A percentile compares a stretch with the other conserved stretches of the same genome.
Conservation (phyloP, 768 basidiomycete species). For the Tylopilus felleus region DNA sequence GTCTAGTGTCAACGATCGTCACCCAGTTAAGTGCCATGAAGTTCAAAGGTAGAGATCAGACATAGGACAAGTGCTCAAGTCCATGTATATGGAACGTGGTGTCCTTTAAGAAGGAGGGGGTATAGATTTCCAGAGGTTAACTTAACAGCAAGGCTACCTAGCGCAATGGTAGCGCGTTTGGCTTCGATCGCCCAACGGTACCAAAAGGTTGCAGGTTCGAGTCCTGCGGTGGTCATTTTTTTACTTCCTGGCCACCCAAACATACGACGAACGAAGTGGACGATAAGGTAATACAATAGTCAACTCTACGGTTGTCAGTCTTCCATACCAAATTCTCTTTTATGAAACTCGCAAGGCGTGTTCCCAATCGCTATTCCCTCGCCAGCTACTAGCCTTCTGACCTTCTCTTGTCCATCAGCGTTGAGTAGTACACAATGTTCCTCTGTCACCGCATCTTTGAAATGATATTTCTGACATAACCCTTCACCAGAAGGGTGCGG, state of each 20-base stretch:
- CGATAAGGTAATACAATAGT: background rate
- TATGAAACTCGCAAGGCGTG: constrained; percentile 62
- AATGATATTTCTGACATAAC: constrained; percentile 61
- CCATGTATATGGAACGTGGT: background rate
- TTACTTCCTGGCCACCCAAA: background rate
- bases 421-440: constrained; percentile 49
- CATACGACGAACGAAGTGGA: background rate
- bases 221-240: constrained; percentile 78
- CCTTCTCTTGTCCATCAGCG: constrained; percentile 34
- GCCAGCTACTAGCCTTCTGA: constrained; percentile 31
- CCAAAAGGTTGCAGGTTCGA: constrained; percentile 98
- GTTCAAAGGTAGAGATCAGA: background rate
- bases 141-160: constrained; percentile 51
- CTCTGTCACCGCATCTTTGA: constrained; percentile 55
- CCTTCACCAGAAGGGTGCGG: constrained; percentile 71
- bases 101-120: background rate
- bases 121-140: no score
- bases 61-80: background rate
- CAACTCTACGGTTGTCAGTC: background rate
- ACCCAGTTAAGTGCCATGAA: constrained; percentile 79
- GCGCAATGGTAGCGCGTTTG: constrained; percentile 96
- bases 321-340: constrained; percentile 15
- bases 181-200: constrained; percentile 76
- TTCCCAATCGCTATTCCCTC: constrained; percentile 58
- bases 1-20: constrained; percentile 55